Evolutionary conservation across 805 yeast species (phyloP).

Genomic region (Candida ipomoeae): DNA sequence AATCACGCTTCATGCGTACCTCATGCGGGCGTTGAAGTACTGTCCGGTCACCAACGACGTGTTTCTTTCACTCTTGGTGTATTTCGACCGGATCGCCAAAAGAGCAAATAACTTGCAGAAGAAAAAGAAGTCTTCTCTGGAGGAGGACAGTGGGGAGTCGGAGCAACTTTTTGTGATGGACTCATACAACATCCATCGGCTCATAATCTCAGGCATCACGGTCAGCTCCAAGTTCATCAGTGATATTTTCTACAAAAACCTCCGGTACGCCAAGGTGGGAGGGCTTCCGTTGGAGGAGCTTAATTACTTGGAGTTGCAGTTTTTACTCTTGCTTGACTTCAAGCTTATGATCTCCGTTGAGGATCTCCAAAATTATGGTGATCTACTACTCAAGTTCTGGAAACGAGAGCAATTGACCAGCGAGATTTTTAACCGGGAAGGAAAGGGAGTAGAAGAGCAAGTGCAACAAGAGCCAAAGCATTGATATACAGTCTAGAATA

Average conservation of each 20-base stretch:
- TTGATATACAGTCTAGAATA: neutral
- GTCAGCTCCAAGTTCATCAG: conserved; percentile 93
- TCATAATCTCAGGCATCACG: conserved; percentile 91
- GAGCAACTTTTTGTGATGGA: conserved; percentile 88
- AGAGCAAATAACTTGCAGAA: conserved; percentile 55
- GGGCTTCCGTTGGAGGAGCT: conserved; percentile 91
- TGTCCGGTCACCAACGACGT: conserved; percentile 99
- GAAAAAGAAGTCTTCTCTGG: conserved; percentile 23
- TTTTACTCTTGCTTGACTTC: conserved; percentile 78
- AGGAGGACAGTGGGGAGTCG: conserved; percentile 18
- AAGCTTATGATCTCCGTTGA: conserved; percentile 82
- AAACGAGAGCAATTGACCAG: conserved; percentile 56
- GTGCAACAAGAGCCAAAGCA: conserved; percentile 2
- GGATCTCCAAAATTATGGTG: conserved; percentile 88
- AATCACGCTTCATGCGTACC: conserved; percentile 84
- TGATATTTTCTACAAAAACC: conserved; percentile 90
- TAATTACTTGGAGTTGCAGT: conserved; percentile 88
- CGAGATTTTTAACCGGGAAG: conserved; percentile 21
- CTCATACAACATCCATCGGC: conserved; percentile 88
- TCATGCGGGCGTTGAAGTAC: conserved; percentile 86
- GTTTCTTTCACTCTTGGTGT: conserved; percentile 81
- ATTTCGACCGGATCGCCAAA: conserved; percentile 90
- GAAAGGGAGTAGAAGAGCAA: neutral
- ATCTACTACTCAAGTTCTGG: conserved; percentile 81
- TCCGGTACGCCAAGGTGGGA: conserved; percentile 93